These are phyloP conservation scores for Kregervanrija fluxuum DNA, from an alignment of 805 yeast species.

Conservation along the genomic window DNA sequence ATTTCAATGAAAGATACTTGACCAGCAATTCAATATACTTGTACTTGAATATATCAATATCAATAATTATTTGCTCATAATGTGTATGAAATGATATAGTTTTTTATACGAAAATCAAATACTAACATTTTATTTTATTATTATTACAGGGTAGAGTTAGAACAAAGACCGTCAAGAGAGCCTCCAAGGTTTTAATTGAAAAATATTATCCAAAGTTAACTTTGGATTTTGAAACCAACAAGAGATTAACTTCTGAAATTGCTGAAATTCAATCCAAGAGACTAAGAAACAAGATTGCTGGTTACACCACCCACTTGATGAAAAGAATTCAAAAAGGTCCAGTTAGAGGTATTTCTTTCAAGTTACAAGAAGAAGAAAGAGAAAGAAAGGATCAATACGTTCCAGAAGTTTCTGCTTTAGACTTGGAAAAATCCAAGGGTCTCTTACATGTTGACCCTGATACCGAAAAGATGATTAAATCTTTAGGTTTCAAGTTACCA, in stretches of 20 bases:
- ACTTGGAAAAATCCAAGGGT: conserved; percentile 92
- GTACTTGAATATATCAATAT: too few species aligned
- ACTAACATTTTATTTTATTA: conserved; percentile 8
- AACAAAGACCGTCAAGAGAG: conserved; percentile 99
- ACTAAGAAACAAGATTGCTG: conserved; percentile 99
- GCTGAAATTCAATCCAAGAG: conserved; percentile 99
- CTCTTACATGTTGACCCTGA: conserved; percentile 95
- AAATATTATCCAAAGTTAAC: conserved; percentile 99
- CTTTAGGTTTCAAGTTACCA: conserved; percentile 88
- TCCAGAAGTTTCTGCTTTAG: conserved; percentile 99
- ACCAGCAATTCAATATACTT: too few species aligned
- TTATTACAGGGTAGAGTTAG: conserved; percentile 94
- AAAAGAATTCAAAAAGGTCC: conserved; percentile 99
- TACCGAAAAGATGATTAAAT: conserved; percentile 90
- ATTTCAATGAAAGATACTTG: too few species aligned
- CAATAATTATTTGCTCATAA: too few species aligned
- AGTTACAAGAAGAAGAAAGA: conserved; percentile 99
- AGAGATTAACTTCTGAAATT: conserved; percentile 96
- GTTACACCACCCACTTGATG: conserved; percentile 99
- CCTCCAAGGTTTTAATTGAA: conserved; percentile 99
- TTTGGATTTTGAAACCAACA: conserved; percentile 99
- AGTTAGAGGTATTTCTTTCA: conserved; percentile 99
- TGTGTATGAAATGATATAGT: too few species aligned
- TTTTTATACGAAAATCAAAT: neutral
- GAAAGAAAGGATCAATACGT: conserved; percentile 99